Conservation (phyloP, 768 basidiomycete genomes). For the Gymnopilus dilepis region DNA sequence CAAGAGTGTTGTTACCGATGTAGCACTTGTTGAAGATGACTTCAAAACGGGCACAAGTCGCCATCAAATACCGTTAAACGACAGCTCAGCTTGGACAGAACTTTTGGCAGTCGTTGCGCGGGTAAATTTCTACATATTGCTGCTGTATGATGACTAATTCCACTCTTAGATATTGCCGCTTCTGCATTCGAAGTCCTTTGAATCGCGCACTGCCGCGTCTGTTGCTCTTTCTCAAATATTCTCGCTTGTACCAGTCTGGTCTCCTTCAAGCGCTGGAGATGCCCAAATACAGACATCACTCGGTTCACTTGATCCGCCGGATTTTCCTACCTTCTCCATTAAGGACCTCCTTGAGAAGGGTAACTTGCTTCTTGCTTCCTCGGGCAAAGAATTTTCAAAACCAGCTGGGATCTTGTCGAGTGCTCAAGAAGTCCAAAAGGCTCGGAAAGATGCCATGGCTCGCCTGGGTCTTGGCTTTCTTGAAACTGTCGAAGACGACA, state of each 20-base stretch:
- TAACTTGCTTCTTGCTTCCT: constrained; percentile 84
- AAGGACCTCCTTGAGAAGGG: constrained; percentile 77
- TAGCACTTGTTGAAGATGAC: constrained; percentile 76
- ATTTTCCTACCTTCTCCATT: constrained; percentile 80
- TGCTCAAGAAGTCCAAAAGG: constrained; percentile 82
- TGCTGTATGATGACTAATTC: not conserved
- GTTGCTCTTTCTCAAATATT: constrained; percentile 89
- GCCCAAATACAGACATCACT: constrained; percentile 29
- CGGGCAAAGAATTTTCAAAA: constrained; percentile 89
- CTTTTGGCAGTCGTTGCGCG: constrained; percentile 90
- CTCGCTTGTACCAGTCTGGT: constrained; percentile 82
- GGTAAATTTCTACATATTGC: constrained; percentile 45
- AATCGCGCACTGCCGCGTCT: constrained; percentile 90
- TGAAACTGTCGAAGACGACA: constrained; percentile 78
- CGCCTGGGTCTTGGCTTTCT: constrained; percentile 89
- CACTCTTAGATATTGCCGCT: constrained; percentile 79
- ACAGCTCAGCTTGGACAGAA: constrained; percentile 87
- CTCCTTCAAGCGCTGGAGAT: constrained; percentile 46
- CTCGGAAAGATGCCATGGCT: constrained; percentile 87
- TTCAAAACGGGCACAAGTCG: constrained; percentile 58
- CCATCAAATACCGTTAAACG: constrained; percentile 61
- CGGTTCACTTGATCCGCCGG: constrained; percentile 37
- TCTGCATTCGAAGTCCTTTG: constrained; percentile 89
- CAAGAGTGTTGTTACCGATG: constrained; percentile 83
- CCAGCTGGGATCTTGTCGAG: constrained; percentile 74